Evolutionary conservation across 495 filamentous ascomycete genomes (phyloP), one percentile per base, ranked within the genome.

Genomic region (Aspergillus nanangensis): DNA sequence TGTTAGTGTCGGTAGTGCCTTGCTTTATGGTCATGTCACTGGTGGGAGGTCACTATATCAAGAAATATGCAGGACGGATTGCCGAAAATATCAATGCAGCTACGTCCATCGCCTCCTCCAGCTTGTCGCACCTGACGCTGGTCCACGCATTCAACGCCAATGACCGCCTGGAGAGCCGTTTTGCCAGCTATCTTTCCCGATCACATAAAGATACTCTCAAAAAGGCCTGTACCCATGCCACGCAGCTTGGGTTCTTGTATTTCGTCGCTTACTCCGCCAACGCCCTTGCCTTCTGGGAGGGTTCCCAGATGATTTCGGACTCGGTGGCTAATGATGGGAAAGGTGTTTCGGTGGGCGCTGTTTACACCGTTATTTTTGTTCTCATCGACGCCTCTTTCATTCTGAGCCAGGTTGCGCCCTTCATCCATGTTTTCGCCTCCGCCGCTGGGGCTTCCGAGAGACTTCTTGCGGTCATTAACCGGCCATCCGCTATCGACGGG

Each of bases 261-360:
- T 84, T 86, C 44, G 74, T 83, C 50, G 78, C 76, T 4, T 83
- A 80, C 53, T 71, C 77, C 8, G 78, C 78, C 2, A 83, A 83
- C 53, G 80, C 75, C 7, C 59, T 86, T 11, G 80, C 82, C 8
- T 85, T 80, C 49, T 86, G 79, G 79, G 76, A 84, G 48, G 82
- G 81, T 14, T 75, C 76, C 36, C 61, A 62, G 31, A 69, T 72
- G 42, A 79, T 83, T 48, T 73, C 75, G 10, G 56, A 71, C 45
- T 70, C 71, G 2, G 69, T 77, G 17, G 70, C 69, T 18, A 60
- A 57, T 8, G 60, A 57, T 20, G 47, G 51, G 22, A 48, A 41
- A 0, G 59, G 55, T 1, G 60, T 67, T 21, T 75, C 73, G 8
- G 72, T 81, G 8, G 81, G 82, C 24, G 69, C 77, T 15, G 74